Evolutionary conservation across 108 stramenopile species (phyloP), one percentile per base, ranked within the genome.

Genomic region (Nitzschia sp.): DNA sequence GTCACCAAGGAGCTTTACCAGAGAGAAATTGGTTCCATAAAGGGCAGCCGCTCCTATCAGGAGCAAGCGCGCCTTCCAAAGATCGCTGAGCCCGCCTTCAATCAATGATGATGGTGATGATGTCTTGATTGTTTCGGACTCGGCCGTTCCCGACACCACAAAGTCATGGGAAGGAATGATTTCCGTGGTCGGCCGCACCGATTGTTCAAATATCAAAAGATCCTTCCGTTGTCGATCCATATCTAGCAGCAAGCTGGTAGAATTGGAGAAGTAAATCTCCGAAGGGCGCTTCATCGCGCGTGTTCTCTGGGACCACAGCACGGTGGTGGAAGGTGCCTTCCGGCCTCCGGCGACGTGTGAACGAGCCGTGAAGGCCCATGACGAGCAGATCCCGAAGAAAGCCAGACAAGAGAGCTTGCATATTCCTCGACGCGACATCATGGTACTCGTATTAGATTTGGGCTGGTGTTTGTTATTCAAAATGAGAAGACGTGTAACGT

Each of bases 21-120:
- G 55, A 0, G 90, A 77, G 78, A 94, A 94, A 57, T 94, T 94
- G 2, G 90, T 94, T 19, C 93, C 93, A 76, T 94, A 94, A 26
- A 89, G 50, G 22, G 88, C 86, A 11, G 93, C 89, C 2, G 87
- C 73, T 4, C 53, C 72, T 27, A 90, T 25, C 16, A 90, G 68
- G 21, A 88, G 73, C 38, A 82, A 38, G 1, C 91, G 65, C 56
- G 91, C 90, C 41, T 71, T 72, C 48, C 48, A 50, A 11, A 50
- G 48, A 21, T 50, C 48, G 19, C 48, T 50, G 13, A 50, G 48
- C 13, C 48, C 48, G 8, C 19, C 38, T 41, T 41, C 9, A 6
- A 9, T 41, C 38, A 41, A 6, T 13, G 13, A 6, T 41, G 38
- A 6, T 41, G 38, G 38, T n/a, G n/a, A n/a, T n/a, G n/a, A n/a